These are phyloP conservation scores for Penicillium egyptiacum DNA, from an alignment of 495 filamentous ascomycete genomes.

Conservation along the genomic window DNA sequence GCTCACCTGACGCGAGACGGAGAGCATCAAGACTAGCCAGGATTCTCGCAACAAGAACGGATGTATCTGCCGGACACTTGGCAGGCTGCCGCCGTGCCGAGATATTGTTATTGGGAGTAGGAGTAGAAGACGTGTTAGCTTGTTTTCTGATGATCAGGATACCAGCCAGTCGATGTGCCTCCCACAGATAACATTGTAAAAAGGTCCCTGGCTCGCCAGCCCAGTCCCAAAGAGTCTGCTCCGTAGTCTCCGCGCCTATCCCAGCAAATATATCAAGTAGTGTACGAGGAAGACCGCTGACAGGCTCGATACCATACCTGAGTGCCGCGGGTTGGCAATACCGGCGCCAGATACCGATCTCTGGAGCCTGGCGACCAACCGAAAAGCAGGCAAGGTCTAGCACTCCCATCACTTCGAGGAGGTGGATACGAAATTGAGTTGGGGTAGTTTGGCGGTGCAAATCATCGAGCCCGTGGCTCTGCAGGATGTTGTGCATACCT, in stretches of 20 bases:
- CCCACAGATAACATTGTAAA: constrained; percentile 38
- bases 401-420: constrained; percentile 41
- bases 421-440: constrained; percentile 29
- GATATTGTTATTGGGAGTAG: neutral
- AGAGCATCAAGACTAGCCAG: constrained; percentile 37
- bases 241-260: constrained; percentile 28
- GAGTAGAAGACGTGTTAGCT: neutral
- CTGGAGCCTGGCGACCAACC: constrained; percentile 30
- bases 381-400: constrained; percentile 38
- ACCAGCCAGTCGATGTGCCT: constrained; percentile 36
- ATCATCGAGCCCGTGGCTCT: constrained; percentile 20
- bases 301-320: constrained; percentile 28
- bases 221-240: constrained; percentile 41
- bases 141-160: constrained; percentile 27
- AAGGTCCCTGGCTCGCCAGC: constrained; percentile 31
- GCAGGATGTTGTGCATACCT: constrained; percentile 39
- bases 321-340: constrained; percentile 26
- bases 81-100: constrained; percentile 12
- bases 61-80: constrained; percentile 20
- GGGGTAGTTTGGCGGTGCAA: neutral
- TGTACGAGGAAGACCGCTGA: constrained; percentile 35
- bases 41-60: constrained; percentile 29
- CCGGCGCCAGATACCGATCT: constrained; percentile 34
- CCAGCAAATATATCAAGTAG: constrained; percentile 36
- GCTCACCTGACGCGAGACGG: constrained; percentile 24